Evolutionary conservation across 129 eudicot genomes (phyloP).

Genomic region (Glebionis coronaria): DNA sequence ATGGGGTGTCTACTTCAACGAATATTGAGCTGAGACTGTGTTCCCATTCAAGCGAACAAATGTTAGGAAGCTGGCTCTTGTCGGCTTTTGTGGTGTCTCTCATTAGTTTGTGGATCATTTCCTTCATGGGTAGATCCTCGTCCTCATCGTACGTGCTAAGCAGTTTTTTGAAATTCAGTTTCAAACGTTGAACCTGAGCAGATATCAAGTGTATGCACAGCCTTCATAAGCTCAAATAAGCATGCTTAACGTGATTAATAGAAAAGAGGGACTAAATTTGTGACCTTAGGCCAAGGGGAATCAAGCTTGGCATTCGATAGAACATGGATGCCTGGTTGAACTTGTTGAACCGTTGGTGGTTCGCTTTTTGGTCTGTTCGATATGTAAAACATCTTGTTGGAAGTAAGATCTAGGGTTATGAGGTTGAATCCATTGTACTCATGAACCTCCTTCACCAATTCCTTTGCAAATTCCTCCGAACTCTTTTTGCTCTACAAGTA

Average conservation of each 20-base stretch:
- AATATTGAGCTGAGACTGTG: slow-evolving; percentile 55
- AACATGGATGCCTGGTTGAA: slow-evolving; percentile 70
- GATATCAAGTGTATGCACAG: background rate
- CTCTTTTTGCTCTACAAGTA: slow-evolving; percentile 55
- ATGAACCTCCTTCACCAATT: slow-evolving; percentile 59
- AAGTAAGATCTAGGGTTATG: slow-evolving; percentile 54
- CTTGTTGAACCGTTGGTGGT: slow-evolving; percentile 47
- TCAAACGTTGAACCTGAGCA: slow-evolving; percentile 49
- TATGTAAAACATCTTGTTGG: slow-evolving; percentile 66
- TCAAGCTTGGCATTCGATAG: slow-evolving; percentile 63
- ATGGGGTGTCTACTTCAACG: slow-evolving; percentile 52
- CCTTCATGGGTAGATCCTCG: slow-evolving; percentile 50
- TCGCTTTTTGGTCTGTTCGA: slow-evolving; percentile 70
- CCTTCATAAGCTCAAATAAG: no score
- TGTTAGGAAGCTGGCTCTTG: slow-evolving; percentile 51
- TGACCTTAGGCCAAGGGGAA: slow-evolving; percentile 88
- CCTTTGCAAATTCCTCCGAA: slow-evolving; percentile 65
- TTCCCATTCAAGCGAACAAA: slow-evolving; percentile 65
- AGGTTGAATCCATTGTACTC: slow-evolving; percentile 76
- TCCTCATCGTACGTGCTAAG: slow-evolving; percentile 28
- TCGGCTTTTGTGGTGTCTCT: slow-evolving; percentile 63
- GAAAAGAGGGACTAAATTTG: no score
- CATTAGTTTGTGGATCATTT: slow-evolving; percentile 56
- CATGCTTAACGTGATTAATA: no score
- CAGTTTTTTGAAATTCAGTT: slow-evolving; percentile 37